Base-by-base conservation (phyloP, 75 land plant species). In the Pinus taeda region DNA sequence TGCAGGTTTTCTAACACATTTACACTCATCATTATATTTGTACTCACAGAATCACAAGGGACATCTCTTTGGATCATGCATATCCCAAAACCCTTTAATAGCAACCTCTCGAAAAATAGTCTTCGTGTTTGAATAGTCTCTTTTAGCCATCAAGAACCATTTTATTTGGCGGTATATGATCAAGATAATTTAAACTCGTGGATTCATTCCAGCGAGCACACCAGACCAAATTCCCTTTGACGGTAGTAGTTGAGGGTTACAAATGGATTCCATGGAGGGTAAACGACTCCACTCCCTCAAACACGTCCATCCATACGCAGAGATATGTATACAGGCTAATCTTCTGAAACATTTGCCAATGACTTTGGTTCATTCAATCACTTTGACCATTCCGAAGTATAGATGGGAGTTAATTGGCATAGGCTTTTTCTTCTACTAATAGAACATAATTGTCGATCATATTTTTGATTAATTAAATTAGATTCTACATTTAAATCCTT, bases 251-350 rank as follows among this genome's bases (percentile, higher is more conserved):
- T 96, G 98, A 24, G 89, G 88, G 26, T 0, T 61, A 92, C 91
- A 81, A 96, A 90, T 59, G 98, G 97, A 88, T 85, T 85, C 98
- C 98, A 96, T 56, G 98, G 91, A 74, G 98, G 98, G 76, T 90
- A 87, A 24, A 97, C 98, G 21, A 92, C 85, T 4, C 97, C 98
- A 84, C 97, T 93, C 21, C 98, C 98, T 64, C 98, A 86, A 15
- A 96, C 98, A 74, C 98, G 93, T 37, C 98, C 98, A 88, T 96
- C 98, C 91, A 96, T 33, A 17, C 98, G 86, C 0, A 96, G 87
- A 30, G 98, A 96, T 12, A 96, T 57, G 76, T 87, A 96, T 95
- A 96, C 99, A 61, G 99, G 90, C 78, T 94, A 82, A 21, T 96
- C 97, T 30, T 79, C 63, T 33, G 95, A 69, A 55, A 93, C 91